Percentiles rank a stretch among this genome's conserved stretches.
Evolutionary conservation across 2,329 filamentous ascomycete genomes (phyloP).

Genomic region (Cytospora piceicola): DNA sequence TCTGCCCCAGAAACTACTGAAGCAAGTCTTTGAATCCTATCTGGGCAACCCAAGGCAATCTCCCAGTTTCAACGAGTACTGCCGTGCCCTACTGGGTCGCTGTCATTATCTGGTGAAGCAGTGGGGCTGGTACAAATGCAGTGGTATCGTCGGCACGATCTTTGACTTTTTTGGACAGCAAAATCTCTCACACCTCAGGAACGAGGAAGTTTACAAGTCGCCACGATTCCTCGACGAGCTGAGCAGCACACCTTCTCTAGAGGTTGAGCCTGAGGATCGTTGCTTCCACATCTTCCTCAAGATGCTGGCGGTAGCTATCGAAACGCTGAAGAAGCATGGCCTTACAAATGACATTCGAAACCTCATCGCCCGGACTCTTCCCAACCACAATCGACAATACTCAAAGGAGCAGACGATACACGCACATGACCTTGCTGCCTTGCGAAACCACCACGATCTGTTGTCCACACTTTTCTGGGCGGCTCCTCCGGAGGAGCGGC

Average conservation of each 20-base stretch:
- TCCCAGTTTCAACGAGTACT: conserved; percentile 69
- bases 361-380: conserved; percentile 63
- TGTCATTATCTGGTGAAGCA: conserved; percentile 66
- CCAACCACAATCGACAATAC: conserved; percentile 68
- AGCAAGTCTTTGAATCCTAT: conserved; percentile 62
- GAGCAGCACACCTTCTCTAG: conserved; percentile 49
- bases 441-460: conserved; percentile 71
- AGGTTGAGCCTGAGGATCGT: conserved; percentile 57
- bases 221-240: conserved; percentile 65
- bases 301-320: conserved; percentile 61
- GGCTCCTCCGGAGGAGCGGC: conserved; percentile 58
- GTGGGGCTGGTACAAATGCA: conserved; percentile 68
- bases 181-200: conserved; percentile 63
- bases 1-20: conserved; percentile 60
- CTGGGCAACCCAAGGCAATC: conserved; percentile 57
- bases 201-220: conserved; percentile 66
- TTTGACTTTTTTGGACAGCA: conserved; percentile 72
- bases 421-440: conserved; percentile 63
- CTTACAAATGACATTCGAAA: conserved; percentile 63
- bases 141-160: conserved; percentile 60
- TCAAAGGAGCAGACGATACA: conserved; percentile 65
- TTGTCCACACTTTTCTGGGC: conserved; percentile 70
- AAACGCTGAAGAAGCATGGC: conserved; percentile 51
- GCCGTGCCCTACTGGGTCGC: conserved; percentile 59
- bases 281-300: conserved; percentile 73